A percentile compares a stretch with the other conserved stretches of the same genome.
Conservation (phyloP, 805 yeast species). For the Candida corydali region DNA sequence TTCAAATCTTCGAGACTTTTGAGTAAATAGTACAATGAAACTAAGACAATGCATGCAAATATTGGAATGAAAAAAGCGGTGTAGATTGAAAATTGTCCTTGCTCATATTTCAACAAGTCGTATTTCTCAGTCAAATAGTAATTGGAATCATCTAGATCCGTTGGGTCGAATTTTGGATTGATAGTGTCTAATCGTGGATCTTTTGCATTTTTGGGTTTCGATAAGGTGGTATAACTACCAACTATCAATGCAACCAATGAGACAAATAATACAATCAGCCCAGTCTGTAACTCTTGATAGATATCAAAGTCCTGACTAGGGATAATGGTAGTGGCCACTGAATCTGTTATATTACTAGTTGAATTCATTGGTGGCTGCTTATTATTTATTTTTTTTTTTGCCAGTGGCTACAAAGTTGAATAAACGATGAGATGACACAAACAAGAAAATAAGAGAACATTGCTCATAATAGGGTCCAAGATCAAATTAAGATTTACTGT, state of each 20-base stretch:
- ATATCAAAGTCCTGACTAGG: neutral
- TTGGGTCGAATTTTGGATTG: conserved; percentile 15
- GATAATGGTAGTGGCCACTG: neutral
- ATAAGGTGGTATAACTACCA: conserved; percentile 18
- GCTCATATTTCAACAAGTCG: conserved; percentile 6
- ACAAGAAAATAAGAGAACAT: neutral
- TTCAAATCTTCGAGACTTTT: conserved; percentile 28
- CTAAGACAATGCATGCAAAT: conserved; percentile 35
- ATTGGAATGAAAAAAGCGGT: conserved; percentile 36
- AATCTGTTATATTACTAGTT: neutral
- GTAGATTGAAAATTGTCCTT: conserved; percentile 4
- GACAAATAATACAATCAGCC: conserved; percentile 14
- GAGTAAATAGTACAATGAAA: conserved; percentile 33
- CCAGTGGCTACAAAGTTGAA: neutral
- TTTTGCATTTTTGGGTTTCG: conserved; percentile 20
- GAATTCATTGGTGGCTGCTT: conserved; percentile 1
- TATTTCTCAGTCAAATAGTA: conserved; percentile 11
- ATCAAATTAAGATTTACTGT: too few species aligned
- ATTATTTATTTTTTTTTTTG: neutral
- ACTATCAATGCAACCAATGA: conserved; percentile 19
- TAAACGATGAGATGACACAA: too few species aligned
- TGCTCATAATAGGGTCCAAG: too few species aligned
- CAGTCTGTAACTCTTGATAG: neutral
- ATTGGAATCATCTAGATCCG: conserved; percentile 19
- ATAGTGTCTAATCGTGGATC: conserved; percentile 17